Percentiles rank a stretch among this genome's conserved stretches.
phyloP scores from a whole-genome alignment of 495 filamentous ascomycete species.

The Bombardia bombarda region DNA sequence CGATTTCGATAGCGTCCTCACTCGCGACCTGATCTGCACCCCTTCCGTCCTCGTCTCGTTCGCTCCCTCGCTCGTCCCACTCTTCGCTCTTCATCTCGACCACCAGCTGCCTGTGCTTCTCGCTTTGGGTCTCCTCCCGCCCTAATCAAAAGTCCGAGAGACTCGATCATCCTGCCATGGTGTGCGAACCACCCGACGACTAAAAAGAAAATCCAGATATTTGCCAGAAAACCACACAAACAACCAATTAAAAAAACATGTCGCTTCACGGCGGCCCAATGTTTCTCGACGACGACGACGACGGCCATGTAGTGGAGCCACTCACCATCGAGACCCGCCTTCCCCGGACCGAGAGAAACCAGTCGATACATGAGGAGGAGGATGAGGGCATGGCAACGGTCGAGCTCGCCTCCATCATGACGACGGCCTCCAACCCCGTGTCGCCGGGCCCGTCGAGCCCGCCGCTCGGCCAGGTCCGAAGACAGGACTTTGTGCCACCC shows the following conservation, averaged over 20 bases:
- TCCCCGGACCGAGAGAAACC: constrained; percentile 15
- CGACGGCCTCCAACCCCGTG: constrained; percentile 42
- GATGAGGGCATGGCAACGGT: constrained; percentile 36
- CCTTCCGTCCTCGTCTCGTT: too few species aligned
- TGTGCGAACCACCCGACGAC: constrained; percentile 14
- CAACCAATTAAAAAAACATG: constrained; percentile 8
- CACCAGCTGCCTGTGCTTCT: too few species aligned
- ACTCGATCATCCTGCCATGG: constrained; percentile 14
- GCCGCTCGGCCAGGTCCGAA: constrained; percentile 35
- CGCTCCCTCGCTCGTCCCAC: not conserved
- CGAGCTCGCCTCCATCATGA: constrained; percentile 42
- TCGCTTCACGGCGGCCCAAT: constrained; percentile 7
- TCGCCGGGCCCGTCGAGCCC: constrained; percentile 47
- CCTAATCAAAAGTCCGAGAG: not conserved
- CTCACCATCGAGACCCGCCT: constrained; percentile 21
- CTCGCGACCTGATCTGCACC: too few species aligned
- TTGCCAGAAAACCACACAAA: constrained; percentile 1
- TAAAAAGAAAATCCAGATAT: constrained; percentile 4
- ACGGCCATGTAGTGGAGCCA: constrained; percentile 16
- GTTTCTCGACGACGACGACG: constrained; percentile 16
- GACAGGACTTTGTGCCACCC: constrained; percentile 43
- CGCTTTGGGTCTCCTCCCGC: too few species aligned
- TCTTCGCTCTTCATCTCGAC: not conserved
- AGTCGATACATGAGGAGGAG: constrained; percentile 23
- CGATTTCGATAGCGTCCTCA: too few species aligned